Base-by-base conservation (phyloP, 257 asterid genomes). In the Solanum sejunctum region DNA sequence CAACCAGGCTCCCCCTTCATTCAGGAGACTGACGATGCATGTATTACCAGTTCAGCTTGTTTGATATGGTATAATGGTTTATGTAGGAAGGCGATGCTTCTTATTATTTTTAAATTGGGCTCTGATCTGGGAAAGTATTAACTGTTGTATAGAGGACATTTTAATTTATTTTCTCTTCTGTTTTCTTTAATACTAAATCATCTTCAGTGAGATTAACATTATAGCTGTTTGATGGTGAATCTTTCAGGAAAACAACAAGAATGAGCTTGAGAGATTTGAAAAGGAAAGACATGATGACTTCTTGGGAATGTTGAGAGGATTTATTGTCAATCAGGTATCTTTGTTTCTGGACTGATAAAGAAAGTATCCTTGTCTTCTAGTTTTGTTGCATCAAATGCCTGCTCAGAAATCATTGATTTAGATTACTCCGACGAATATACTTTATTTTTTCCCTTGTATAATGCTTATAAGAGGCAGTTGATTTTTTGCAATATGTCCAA, bases 241-340 rank as follows among this genome's bases (percentile, higher is more conserved):
- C 73, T 23, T 91, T 90, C 93, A 96, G 99, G 97, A 91, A 89
- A 96, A 93, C 89, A 95, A 96, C 86, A 93, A 87, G 91, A 95
- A 87, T 79, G 99, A 96, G 90, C 91, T 95, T 67, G 99, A 90
- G 86, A 95, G 99, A 93, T 90, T 95, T 51, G 98, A 95, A 83
- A 89, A 85, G 86, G 98, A 96, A 93, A 92, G 91, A 88, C 94
- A 85, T 45, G 98, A 93, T 83, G 99, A 96, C 91, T 91, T 96
- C 87, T 72, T 95, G 85, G 88, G 86, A 91, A 96, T 96, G 99
- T 90, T 96, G 87, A 95, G 88, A 89, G 99, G 99, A 84, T 96
- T 96, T 84, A 85, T 96, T 80, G 97, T 93, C 84, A 96, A 96
- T 91, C 99, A 96, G 99, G 99, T 93, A 89, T 70, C 79, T 10